Evolutionary conservation across 345 rosid genomes (phyloP).

Genomic region (Linum usitatissimum): DNA sequence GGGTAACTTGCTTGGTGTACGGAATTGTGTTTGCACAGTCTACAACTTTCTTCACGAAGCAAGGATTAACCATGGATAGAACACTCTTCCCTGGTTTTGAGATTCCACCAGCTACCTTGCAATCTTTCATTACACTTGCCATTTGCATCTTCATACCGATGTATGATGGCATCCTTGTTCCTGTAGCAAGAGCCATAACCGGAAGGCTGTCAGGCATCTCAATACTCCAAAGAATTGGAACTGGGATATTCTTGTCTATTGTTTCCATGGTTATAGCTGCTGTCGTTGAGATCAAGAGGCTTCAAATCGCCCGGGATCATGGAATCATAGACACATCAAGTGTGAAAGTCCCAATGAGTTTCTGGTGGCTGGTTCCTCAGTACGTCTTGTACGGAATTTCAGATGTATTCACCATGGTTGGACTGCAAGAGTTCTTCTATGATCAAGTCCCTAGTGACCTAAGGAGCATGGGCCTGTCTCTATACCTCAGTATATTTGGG

Average conservation of each 20-base stretch:
- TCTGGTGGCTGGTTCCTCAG: slow-evolving; percentile 3
- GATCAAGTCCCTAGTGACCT: not conserved
- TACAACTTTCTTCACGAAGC: slow-evolving; percentile 21
- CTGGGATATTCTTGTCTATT: slow-evolving; percentile 12
- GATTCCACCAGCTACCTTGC: slow-evolving; percentile 19
- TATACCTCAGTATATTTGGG: not conserved
- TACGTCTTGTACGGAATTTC: not conserved
- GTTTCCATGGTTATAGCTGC: slow-evolving; percentile 11
- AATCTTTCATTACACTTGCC: slow-evolving; percentile 10
- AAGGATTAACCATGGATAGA: slow-evolving; percentile 21
- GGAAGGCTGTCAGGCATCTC: slow-evolving; percentile 15
- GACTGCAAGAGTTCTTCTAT: slow-evolving; percentile 4
- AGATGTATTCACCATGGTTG: slow-evolving; percentile 2
- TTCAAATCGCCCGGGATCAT: not conserved
- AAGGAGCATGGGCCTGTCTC: not conserved
- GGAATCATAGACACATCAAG: not conserved
- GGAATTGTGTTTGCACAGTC: slow-evolving; percentile 15
- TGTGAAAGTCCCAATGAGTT: slow-evolving; percentile 2
- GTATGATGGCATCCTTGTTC: slow-evolving; percentile 17
- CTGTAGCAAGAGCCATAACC: slow-evolving; percentile 14
- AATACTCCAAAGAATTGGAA: slow-evolving; percentile 25
- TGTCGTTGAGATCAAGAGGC: not conserved
- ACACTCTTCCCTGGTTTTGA: slow-evolving; percentile 6
- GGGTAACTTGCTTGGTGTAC: slow-evolving; percentile 15
- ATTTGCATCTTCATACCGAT: slow-evolving; percentile 16